Base-by-base conservation (phyloP, 2,329 filamentous ascomycete species). In the Colletotrichum tropicale region DNA sequence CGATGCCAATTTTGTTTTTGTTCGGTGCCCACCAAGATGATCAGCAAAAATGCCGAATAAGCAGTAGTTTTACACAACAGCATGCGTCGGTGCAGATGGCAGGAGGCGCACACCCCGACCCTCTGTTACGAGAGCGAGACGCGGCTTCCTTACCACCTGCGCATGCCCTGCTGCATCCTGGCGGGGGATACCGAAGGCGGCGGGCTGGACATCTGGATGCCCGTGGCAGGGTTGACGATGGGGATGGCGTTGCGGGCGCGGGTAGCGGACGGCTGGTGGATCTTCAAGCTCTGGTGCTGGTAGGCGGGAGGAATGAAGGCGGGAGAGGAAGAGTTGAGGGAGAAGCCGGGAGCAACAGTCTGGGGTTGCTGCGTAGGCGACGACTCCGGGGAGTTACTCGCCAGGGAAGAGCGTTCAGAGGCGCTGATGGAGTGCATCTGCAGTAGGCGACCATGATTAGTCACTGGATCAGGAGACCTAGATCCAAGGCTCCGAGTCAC, bases 171-270 rank as follows among this genome's bases (percentile, higher is more conserved):
- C 82, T 91, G 90, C 88, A 93, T 89, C 83, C 91, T 88, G 82
- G 88, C 88, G 77, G 92, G 92, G 60, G 91, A 93, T 60, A 93
- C 90, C 76, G 91, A 93, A 56, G 93, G 93, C 30, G 96, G 95
- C 79, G 96, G 96, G 88, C 95, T 98, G 72, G 95, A 93, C 89
- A 98, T 94, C 82, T 92, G 91, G 84, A 96, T 93, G 82, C 97
- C 96, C 73, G 96, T 98, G 80, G 92, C 94, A 70, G 97, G 97
- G 89, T 99, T 98, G 86, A 98, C 95, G 84, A 99, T 99, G 75
- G 96, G 96, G 80, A 98, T 98, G 82, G 97, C 95, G 85, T 98
- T 98, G 86, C 96, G 95, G 74, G 94, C 92, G 80, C 97, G 95
- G 78, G 96, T 95, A 77, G 96, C 95, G 77, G 96, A 91, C 76